Conservation (phyloP, 78 protist genomes). For the Dictyostelium firmibasis region DNA sequence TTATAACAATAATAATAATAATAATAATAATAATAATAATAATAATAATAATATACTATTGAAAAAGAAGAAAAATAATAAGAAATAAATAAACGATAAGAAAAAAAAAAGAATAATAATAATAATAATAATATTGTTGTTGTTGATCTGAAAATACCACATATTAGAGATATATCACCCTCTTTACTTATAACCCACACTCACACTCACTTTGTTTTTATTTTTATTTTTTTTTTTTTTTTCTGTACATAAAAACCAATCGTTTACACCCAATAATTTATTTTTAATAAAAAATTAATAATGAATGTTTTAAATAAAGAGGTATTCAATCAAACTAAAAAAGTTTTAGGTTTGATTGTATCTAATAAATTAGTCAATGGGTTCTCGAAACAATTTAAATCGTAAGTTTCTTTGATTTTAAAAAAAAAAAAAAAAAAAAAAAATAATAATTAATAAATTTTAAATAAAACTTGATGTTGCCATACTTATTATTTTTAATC, state of each 20-base stretch:
- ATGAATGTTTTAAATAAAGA: constrained; percentile 38
- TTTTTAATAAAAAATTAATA: background rate
- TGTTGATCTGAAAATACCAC: background rate
- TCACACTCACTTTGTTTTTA: background rate
- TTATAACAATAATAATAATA: no score
- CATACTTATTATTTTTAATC: background rate
- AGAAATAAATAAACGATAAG: no score
- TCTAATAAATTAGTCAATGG: constrained; percentile 7
- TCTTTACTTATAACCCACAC: background rate
- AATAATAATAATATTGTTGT: no score
- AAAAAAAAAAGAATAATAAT: no score
- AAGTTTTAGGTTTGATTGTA: background rate
- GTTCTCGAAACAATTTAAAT: constrained; percentile 46
- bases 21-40: no score
- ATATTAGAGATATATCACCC: no score
- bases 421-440: no score
- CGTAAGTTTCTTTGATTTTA: background rate
- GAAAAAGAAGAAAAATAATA: no score
- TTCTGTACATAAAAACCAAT: no score
- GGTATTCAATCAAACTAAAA: background rate
- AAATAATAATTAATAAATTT: no score
- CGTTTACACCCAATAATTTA: background rate
- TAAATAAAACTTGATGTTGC: background rate
- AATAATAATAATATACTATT: no score
- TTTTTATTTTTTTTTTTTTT: no score